Conservation (phyloP, 108 stramenopile genomes). For the Schizochytrium sp. region DNA sequence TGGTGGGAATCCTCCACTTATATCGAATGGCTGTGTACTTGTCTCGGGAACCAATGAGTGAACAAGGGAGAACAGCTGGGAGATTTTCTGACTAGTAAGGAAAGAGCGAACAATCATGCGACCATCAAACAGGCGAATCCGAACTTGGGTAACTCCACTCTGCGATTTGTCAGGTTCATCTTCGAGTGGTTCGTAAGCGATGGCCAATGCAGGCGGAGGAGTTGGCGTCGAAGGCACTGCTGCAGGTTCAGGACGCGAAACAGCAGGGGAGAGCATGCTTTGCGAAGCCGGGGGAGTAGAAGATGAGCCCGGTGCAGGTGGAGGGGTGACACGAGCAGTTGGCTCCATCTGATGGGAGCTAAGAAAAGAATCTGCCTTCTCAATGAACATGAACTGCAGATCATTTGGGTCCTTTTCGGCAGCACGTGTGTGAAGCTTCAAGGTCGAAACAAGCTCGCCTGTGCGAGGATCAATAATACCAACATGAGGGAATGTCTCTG, state of each 20-base stretch:
- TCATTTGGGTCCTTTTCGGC: slow-evolving; percentile 32
- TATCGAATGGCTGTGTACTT: slow-evolving; percentile 11
- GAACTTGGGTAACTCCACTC: slow-evolving; percentile 1
- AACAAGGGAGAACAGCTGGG: slow-evolving; percentile 40
- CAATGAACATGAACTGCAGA: slow-evolving; percentile 4
- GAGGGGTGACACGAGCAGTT: not conserved
- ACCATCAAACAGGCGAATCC: slow-evolving; percentile 21
- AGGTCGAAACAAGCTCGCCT: not conserved
- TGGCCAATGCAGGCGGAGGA: not conserved
- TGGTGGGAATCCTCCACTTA: slow-evolving; percentile 34
- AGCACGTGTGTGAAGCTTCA: slow-evolving; percentile 33
- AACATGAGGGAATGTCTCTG: slow-evolving; percentile 33
- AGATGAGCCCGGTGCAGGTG: slow-evolving; percentile 21
- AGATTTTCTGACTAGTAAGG: slow-evolving; percentile 12
- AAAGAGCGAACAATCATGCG: slow-evolving; percentile 17
- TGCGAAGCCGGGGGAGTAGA: not conserved
- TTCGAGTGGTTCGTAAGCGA: not conserved
- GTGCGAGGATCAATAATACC: slow-evolving; percentile 36
- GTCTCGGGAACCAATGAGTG: slow-evolving; percentile 37
- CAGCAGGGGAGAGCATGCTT: not conserved
- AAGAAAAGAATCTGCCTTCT: slow-evolving; percentile 4
- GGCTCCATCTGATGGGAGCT: not conserved
- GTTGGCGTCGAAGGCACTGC: not conserved
- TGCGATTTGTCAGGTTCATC: not conserved
- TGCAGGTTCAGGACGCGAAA: not conserved